Conservation (phyloP, 257 asterid species). For the Forsythia suspensa region DNA sequence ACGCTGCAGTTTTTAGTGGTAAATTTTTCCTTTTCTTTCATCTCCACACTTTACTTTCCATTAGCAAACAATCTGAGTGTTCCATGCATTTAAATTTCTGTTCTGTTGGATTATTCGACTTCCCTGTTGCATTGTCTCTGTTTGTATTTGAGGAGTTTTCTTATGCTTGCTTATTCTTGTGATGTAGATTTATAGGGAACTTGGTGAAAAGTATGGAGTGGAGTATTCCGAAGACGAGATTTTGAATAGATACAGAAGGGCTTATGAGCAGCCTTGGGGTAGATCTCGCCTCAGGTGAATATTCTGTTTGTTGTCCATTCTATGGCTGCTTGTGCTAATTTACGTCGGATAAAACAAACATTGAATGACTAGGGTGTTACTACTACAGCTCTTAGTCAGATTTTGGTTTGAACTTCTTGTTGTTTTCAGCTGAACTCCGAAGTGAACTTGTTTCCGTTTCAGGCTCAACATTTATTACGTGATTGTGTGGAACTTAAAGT, state of each 20-base stretch:
- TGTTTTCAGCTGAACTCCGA: neutral
- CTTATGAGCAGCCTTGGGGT: slow-evolving; percentile 97
- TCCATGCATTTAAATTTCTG: neutral
- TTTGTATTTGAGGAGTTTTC: neutral
- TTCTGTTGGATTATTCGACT: neutral
- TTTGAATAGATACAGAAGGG: slow-evolving; percentile 75
- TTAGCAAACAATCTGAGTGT: neutral
- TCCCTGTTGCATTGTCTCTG: neutral
- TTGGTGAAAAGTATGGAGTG: slow-evolving; percentile 96
- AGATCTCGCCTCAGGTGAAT: slow-evolving; percentile 89
- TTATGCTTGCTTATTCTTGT: slow-evolving; percentile 1
- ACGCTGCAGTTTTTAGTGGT: too few species aligned
- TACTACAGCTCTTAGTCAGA: neutral
- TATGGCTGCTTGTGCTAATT: neutral
- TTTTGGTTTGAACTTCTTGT: neutral
- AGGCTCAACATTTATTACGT: neutral
- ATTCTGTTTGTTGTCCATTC: slow-evolving; percentile 10
- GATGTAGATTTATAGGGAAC: slow-evolving; percentile 74
- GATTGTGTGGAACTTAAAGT: neutral
- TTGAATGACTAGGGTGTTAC: neutral
- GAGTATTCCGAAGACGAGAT: slow-evolving; percentile 85
- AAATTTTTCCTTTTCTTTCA: neutral
- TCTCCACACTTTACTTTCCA: neutral
- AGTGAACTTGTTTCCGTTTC: neutral
- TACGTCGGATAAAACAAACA: neutral